Conservation (phyloP, 2,329 filamentous ascomycete genomes). For the Cercospora nicotianae region DNA sequence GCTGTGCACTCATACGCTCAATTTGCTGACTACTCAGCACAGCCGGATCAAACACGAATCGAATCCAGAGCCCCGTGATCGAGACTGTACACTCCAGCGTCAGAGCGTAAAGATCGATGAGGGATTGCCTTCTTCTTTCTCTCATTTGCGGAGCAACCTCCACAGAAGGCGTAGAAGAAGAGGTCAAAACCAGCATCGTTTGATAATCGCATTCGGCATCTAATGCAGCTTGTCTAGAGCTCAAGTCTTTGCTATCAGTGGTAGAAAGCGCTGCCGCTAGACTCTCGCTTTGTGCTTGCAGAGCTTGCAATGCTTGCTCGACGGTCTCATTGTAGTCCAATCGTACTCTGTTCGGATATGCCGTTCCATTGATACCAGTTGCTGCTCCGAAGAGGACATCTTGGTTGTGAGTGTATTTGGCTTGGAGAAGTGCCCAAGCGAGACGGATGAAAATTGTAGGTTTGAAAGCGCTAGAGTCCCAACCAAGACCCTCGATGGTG, state of each 20-base stretch:
- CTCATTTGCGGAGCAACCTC: neutral
- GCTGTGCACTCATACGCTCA: constrained; percentile 6
- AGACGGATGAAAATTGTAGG: constrained; percentile 15
- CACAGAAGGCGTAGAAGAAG: neutral
- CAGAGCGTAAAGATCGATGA: constrained; percentile 9
- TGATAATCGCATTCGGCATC: constrained; percentile 54
- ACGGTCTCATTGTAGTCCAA: neutral
- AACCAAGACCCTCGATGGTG: constrained; percentile 23
- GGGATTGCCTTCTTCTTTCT: constrained; percentile 4
- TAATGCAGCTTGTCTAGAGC: neutral
- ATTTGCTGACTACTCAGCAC: constrained; percentile 8
- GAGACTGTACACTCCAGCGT: constrained; percentile 15
- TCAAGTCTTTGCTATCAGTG: neutral
- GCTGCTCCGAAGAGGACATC: constrained; percentile 22
- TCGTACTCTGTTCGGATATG: constrained; percentile 4
- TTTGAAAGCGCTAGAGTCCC: constrained; percentile 19
- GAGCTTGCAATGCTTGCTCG: neutral
- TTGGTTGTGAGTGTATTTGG: constrained; percentile 7
- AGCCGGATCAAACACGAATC: constrained; percentile 12
- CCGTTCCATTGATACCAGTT: constrained; percentile 4
- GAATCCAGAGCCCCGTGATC: constrained; percentile 7
- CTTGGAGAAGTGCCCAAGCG: constrained; percentile 19
- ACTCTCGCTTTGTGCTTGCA: constrained; percentile 2
- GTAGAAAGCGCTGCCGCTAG: neutral
- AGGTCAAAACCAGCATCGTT: constrained; percentile 47